Percentiles rank a stretch among this genome's conserved stretches.
Evolutionary conservation across 768 basidiomycete species (phyloP).

Genomic region (Phanerochaete sordida): DNA sequence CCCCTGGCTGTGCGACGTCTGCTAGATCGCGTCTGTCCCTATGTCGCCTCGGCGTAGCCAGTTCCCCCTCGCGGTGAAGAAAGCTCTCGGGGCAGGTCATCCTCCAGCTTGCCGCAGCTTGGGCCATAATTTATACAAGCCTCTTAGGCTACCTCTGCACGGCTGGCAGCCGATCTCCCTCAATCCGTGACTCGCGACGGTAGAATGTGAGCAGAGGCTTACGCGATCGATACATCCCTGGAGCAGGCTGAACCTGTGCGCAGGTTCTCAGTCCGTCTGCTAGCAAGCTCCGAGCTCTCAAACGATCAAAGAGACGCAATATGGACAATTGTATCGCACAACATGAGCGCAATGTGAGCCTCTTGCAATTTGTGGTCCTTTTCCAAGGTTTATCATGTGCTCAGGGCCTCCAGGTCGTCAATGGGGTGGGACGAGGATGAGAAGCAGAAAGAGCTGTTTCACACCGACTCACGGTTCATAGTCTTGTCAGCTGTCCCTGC

Average conservation of each 20-base stretch:
- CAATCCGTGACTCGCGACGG: neutral
- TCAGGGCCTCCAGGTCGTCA: constrained; percentile 35
- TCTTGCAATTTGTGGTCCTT: neutral
- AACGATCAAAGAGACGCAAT: constrained; percentile 37
- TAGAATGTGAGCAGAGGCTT: neutral
- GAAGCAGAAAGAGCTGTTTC: constrained; percentile 61
- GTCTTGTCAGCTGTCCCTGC: constrained; percentile 27
- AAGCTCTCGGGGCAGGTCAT: constrained; percentile 6
- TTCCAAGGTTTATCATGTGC: neutral
- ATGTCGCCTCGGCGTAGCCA: neutral
- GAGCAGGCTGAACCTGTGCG: neutral
- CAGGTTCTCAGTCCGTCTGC: neutral
- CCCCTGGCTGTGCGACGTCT: neutral
- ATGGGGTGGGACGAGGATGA: constrained; percentile 61
- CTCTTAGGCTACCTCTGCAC: neutral
- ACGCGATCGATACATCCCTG: neutral
- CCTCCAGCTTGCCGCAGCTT: neutral
- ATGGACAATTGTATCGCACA: constrained; percentile 50
- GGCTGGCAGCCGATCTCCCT: neutral
- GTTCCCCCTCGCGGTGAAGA: neutral
- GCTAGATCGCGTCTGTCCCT: neutral
- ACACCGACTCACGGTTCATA: constrained; percentile 57
- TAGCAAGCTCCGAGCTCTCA: constrained; percentile 26
- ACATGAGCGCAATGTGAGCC: constrained; percentile 49
- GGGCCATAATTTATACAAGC: neutral